Evolutionary conservation across 371 early-diverging fungal genomes (phyloP).

Genomic region (Chytridium lagenaria): DNA sequence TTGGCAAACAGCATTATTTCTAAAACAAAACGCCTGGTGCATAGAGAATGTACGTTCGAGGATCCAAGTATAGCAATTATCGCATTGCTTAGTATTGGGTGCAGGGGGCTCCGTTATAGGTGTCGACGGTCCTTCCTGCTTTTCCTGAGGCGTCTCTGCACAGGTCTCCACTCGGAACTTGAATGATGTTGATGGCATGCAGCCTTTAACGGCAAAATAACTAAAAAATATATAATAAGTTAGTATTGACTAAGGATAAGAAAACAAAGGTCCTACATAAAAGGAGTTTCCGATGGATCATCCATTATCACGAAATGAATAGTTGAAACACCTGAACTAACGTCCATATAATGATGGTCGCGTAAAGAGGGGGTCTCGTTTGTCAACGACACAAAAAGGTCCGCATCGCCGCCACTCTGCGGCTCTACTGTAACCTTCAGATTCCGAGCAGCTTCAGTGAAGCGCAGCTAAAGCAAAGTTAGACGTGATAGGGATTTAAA

Average conservation of each 20-base stretch:
- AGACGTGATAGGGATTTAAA: not conserved
- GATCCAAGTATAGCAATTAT: conserved; percentile 75
- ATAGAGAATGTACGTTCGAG: conserved; percentile 60
- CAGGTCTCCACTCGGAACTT: conserved; percentile 26
- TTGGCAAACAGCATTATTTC: conserved; percentile 76
- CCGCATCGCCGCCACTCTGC: conserved; percentile 42
- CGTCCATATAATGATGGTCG: conserved; percentile 41
- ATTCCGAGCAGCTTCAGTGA: conserved; percentile 6
- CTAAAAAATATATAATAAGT: too few species aligned
- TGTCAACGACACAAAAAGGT: conserved; percentile 39
- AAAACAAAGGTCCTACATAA: conserved; percentile 23
- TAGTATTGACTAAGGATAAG: too few species aligned
- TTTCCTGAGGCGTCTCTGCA: not conserved
- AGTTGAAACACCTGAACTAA: conserved; percentile 31
- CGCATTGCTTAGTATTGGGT: conserved; percentile 59
- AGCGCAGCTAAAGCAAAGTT: not conserved
- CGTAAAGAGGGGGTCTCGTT: conserved; percentile 30
- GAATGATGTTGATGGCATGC: conserved; percentile 39
- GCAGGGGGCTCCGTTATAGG: conserved; percentile 34
- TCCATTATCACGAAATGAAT: conserved; percentile 37
- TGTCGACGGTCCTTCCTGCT: conserved; percentile 21
- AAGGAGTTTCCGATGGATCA: conserved; percentile 10
- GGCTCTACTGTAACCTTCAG: conserved; percentile 25
- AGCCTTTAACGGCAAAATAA: conserved; percentile 58
- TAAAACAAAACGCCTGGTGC: conserved; percentile 77